Percentiles rank a stretch among this genome's conserved stretches.
Evolutionary conservation across 805 yeast species (phyloP).

Genomic region (Metschnikowia peoriensis): DNA sequence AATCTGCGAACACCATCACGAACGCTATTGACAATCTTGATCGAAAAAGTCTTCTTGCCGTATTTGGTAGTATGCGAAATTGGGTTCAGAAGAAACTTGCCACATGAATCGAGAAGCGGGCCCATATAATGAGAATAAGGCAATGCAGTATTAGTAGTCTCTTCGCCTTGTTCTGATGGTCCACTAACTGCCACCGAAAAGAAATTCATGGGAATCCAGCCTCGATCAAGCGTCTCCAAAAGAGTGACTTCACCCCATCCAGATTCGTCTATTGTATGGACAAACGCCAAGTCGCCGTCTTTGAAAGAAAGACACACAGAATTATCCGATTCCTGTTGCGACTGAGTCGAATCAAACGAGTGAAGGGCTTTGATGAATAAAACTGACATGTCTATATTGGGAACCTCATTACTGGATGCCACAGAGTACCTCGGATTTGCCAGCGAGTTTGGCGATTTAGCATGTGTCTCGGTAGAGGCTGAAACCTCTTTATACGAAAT

Average conservation of each 20-base stretch:
- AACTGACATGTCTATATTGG: constrained; percentile 48
- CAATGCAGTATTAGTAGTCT: constrained; percentile 23
- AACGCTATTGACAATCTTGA: constrained; percentile 57
- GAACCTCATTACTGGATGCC: constrained; percentile 17
- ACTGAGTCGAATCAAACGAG: constrained; percentile 54
- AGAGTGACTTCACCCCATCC: constrained; percentile 89
- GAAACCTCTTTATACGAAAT: constrained; percentile 5
- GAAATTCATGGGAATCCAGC: constrained; percentile 87
- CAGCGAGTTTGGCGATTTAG: background rate
- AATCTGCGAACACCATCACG: constrained; percentile 70
- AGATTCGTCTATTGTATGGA: constrained; percentile 73
- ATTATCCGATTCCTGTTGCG: constrained; percentile 64
- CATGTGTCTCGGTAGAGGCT: background rate
- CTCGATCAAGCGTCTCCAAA: constrained; percentile 59
- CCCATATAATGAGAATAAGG: constrained; percentile 43
- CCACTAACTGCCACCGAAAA: constrained; percentile 48
- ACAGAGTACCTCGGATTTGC: constrained; percentile 3
- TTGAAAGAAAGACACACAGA: constrained; percentile 73
- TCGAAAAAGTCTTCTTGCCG: constrained; percentile 52
- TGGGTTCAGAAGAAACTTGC: constrained; percentile 64
- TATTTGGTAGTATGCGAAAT: constrained; percentile 44
- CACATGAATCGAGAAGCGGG: constrained; percentile 59
- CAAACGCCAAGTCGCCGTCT: constrained; percentile 69
- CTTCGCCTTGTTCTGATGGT: constrained; percentile 22
- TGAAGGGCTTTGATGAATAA: constrained; percentile 58